phyloP scores from a whole-genome alignment of 2,329 filamentous ascomycete genomes.

The Alternaria metachromatica region DNA sequence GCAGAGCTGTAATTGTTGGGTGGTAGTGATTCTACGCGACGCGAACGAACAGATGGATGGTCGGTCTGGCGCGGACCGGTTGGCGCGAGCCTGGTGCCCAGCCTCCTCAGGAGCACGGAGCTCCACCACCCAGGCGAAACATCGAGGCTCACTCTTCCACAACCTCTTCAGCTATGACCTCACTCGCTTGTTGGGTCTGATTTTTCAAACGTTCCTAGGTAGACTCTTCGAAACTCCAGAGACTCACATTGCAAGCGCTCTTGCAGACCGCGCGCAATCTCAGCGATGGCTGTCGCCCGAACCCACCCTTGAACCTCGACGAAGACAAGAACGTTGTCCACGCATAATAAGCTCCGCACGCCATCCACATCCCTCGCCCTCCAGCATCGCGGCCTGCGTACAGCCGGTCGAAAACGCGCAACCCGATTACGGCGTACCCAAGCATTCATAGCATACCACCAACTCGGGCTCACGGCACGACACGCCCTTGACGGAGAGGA shows the following conservation, averaged over 20 bases:
- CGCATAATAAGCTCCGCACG: neutral
- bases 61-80: neutral
- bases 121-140: neutral
- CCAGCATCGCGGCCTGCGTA: neutral
- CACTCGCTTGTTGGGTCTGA: neutral
- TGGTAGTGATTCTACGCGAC: neutral
- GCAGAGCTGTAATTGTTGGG: neutral
- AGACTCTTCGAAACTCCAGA: too few species aligned
- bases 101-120: neutral
- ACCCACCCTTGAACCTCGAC: neutral
- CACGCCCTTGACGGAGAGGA: neutral
- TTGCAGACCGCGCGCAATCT: neutral
- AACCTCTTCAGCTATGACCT: neutral
- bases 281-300: neutral
- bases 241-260: neutral
- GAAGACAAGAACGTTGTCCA: neutral
- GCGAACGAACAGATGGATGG: neutral
- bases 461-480: neutral
- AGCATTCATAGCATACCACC: neutral
- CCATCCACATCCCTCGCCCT: neutral
- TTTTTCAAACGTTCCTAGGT: neutral
- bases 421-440: neutral
- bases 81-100: neutral
- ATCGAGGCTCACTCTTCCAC: neutral
- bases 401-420: neutral